A percentile compares a stretch with the other conserved stretches of the same genome.
phyloP scores from a whole-genome alignment of 768 basidiomycete genomes.

The Jaapia argillacea region DNA sequence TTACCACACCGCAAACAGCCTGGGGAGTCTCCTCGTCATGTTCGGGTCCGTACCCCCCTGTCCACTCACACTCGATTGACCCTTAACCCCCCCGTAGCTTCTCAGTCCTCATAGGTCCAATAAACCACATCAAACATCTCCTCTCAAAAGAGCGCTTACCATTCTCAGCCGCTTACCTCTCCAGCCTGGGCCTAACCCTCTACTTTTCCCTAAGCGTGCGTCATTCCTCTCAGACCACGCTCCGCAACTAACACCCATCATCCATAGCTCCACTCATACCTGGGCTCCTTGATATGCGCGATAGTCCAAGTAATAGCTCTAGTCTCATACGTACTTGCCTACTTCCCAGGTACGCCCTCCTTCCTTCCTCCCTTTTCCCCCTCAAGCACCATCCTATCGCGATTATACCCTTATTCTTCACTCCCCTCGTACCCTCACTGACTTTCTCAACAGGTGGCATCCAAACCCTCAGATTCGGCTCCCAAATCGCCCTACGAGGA shows the following conservation, averaged over 20 bases:
- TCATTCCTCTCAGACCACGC: constrained; percentile 7
- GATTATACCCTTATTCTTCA: constrained; percentile 71
- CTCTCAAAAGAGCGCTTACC: constrained; percentile 75
- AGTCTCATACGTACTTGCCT: constrained; percentile 83
- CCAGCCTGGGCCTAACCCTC: constrained; percentile 75
- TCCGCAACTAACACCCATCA: constrained; percentile 1
- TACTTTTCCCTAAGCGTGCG: constrained; percentile 88
- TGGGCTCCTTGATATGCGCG: constrained; percentile 79
- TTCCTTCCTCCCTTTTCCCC: no score
- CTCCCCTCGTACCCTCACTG: constrained; percentile 79
- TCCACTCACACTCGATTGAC: not conserved
- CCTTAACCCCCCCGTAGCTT: constrained; percentile 35
- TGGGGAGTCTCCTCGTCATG: constrained; percentile 93
- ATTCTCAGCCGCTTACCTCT: constrained; percentile 76
- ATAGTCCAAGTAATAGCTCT: constrained; percentile 77
- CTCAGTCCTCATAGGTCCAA: constrained; percentile 79
- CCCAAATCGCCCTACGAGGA: constrained; percentile 72
- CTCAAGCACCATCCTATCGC: no score
- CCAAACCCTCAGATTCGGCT: constrained; percentile 72
- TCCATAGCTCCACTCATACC: constrained; percentile 64
- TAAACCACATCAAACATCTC: constrained; percentile 88
- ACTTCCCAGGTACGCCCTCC: no score
- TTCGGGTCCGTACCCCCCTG: constrained; percentile 52
- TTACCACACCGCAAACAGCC: no score
- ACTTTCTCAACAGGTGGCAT: constrained; percentile 94